Base-by-base conservation (phyloP, 441 rosid genomes). In the Arabidopsis lyrata region DNA sequence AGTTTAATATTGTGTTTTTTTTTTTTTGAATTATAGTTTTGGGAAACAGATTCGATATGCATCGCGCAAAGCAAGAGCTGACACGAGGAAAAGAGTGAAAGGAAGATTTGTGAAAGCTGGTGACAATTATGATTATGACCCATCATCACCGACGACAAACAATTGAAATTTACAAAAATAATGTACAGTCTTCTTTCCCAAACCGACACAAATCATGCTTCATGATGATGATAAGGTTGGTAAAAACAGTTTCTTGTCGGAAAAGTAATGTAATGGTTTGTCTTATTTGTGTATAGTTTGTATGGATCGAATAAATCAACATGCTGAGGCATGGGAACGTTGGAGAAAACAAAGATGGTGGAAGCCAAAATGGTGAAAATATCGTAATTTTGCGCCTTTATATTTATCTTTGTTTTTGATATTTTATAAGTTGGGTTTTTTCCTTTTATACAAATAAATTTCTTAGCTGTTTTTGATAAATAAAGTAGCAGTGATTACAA, bases 31-130 rank as follows among this genome's bases (percentile, higher is more conserved):
- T 22, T 73, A 15, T 44, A 92, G 96, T 59, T 92, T 87, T 52
- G 87, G 88, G 11, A 90, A 92, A 61, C 93, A 90, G 75, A 90
- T 93, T 81, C 80, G 93, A 77, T 90, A 93, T 58, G 92, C 87
- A 54, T 88, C 95, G 22, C 87, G 94, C 5, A 92, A 92, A 83
- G 95, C 91, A 42, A 86, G 95, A 68, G 98, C 98, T 36, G 95
- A 93, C 59, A 86, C 90, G 7, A 88, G 98, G 75, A 93, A 88
- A 72, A 81, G 97, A 6, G 97, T 87, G 63, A 90, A 89, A 75
- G 98, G 97, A n/a, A 82, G 97, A 82, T 93, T 93, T 78, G 97
- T 90, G 60, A 90, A 93, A 82, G 91, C 92, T 7, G 89, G 92
- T 5, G 98, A 92, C 76, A 81, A 80, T 27, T 86, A 86, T 78